Conservation (phyloP, 176 grass and related monocot species). For the Phoenix roebelenii region DNA sequence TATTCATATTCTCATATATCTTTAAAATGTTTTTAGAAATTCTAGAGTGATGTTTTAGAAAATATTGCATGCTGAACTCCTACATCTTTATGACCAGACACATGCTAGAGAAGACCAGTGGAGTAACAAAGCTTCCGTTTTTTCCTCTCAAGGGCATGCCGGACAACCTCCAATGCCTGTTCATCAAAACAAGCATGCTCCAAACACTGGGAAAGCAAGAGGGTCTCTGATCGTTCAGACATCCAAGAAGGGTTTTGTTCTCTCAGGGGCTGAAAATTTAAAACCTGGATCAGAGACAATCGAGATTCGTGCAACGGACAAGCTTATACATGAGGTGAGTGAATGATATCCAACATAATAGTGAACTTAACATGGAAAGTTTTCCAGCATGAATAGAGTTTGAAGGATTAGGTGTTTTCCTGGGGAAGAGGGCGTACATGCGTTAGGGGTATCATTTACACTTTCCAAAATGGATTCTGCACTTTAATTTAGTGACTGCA, state of each 20-base stretch:
- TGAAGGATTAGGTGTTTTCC: no score
- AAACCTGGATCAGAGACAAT: conserved; percentile 24
- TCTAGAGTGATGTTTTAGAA: no score
- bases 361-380: no score
- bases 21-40: no score
- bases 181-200: conserved; percentile 19
- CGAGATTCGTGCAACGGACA: conserved; percentile 30
- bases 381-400: no score
- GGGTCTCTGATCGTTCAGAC: conserved; percentile 1
- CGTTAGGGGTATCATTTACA: no score
- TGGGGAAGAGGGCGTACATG: no score
- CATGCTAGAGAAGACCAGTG: background rate
- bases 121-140: background rate
- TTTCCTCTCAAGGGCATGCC: conserved; percentile 14
- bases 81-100: background rate
- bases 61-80: background rate
- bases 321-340: conserved; percentile 37
- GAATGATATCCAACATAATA: background rate
- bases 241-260: conserved; percentile 7
- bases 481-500: no score
- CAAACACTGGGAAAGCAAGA: conserved; percentile 20
- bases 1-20: no score
- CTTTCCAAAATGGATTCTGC: no score
- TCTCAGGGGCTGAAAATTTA: conserved; percentile 8
- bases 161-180: conserved; percentile 3